Conservation (phyloP, 768 basidiomycete genomes). For the Calocybe gangraenosa region DNA sequence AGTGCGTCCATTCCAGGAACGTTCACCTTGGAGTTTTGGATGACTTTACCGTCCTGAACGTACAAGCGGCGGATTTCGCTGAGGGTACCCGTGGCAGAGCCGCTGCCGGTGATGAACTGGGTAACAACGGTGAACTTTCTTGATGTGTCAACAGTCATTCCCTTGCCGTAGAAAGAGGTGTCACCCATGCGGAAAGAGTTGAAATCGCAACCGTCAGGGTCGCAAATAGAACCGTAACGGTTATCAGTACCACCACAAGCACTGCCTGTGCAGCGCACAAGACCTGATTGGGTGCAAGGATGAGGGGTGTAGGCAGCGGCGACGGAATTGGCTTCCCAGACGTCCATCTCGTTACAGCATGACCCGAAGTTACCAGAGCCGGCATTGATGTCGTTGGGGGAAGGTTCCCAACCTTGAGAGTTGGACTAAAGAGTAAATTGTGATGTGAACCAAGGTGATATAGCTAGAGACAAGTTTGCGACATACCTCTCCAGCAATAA, state of each 20-base stretch:
- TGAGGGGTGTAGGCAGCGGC: constrained; percentile 54
- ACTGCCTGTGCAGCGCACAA: constrained; percentile 38
- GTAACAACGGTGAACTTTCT: constrained; percentile 53
- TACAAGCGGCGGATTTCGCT: constrained; percentile 51
- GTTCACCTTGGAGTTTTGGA: constrained; percentile 45
- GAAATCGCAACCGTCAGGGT: constrained; percentile 58
- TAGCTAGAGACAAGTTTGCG: not conserved
- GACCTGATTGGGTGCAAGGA: constrained; percentile 37
- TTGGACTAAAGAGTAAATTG: constrained; percentile 34
- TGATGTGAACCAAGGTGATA: not conserved
- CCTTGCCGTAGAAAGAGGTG: constrained; percentile 42
- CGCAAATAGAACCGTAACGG: constrained; percentile 43
- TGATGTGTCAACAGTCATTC: constrained; percentile 45
- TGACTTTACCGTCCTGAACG: constrained; percentile 49
- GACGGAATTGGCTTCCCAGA: constrained; percentile 55
- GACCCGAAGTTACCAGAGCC: constrained; percentile 42
- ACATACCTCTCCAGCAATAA: constrained; percentile 50
- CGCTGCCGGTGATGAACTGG: constrained; percentile 49
- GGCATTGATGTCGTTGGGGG: constrained; percentile 36
- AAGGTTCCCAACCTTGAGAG: constrained; percentile 35
- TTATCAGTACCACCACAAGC: constrained; percentile 33
- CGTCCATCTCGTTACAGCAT: constrained; percentile 57
- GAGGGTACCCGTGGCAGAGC: constrained; percentile 42
- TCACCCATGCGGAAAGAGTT: constrained; percentile 57
- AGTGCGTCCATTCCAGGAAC: constrained; percentile 36